phyloP scores from a whole-genome alignment of 345 rosid species.

The Arabidopsis arenosa region DNA sequence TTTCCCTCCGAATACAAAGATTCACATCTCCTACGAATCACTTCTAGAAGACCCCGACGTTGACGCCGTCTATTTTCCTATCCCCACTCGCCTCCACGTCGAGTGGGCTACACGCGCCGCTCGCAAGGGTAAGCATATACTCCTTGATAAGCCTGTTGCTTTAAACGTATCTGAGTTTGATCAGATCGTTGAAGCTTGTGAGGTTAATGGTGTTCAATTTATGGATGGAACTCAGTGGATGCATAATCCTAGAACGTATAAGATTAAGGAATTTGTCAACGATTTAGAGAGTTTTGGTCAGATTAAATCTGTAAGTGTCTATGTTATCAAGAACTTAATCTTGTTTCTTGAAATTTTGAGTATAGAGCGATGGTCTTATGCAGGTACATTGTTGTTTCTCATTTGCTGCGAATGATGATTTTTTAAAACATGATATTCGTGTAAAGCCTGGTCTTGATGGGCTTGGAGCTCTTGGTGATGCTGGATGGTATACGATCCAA shows the following conservation, averaged over 20 bases:
- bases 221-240: constrained; percentile 97
- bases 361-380: neutral
- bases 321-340: neutral
- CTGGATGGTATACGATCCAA: constrained; percentile 86
- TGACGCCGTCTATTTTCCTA: constrained; percentile 78
- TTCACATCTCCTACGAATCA: constrained; percentile 73
- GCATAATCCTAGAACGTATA: constrained; percentile 67
- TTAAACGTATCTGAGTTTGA: constrained; percentile 64
- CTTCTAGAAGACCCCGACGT: constrained; percentile 73
- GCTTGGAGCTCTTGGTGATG: constrained; percentile 86
- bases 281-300: constrained; percentile 64
- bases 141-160: constrained; percentile 84
- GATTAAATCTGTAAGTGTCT: constrained; percentile 54
- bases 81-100: constrained; percentile 78
- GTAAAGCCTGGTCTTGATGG: constrained; percentile 86
- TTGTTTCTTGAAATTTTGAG: neutral
- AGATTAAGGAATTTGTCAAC: constrained; percentile 56
- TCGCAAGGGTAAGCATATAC: constrained; percentile 69
- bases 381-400: constrained; percentile 70
- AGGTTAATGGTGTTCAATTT: constrained; percentile 59
- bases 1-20: constrained; percentile 59
- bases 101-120: constrained; percentile 76
- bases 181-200: constrained; percentile 63
- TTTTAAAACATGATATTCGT: constrained; percentile 70
- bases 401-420: constrained; percentile 54